Base-by-base conservation (phyloP, 768 basidiomycete species). In the Epithele typhae region DNA sequence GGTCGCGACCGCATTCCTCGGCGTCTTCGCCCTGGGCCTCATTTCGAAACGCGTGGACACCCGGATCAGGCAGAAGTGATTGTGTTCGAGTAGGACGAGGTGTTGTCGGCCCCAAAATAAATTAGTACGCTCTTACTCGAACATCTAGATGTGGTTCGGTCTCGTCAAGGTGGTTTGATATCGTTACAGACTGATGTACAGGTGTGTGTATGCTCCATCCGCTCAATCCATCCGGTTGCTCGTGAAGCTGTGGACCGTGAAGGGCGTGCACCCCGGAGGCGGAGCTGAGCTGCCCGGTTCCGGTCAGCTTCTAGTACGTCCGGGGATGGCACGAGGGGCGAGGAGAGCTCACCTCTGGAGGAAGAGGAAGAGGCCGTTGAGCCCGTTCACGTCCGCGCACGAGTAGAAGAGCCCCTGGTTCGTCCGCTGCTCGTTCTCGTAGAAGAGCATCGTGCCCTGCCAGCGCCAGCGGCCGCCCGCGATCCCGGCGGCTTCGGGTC, bases 1-100 rank as follows among this genome's bases (percentile, higher is more conserved):
- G 10, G 90, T 94, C 22, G 79, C 84, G 8, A 70, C 73, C 15
- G 89, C 83, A 1, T 80, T 87, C 64, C 66, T 87, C 43, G 70
- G 73, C 36, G 49, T 92, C 37, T 94, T 94, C 65, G 61, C 69
- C 52, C 61, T 72, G 45, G 71, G 66, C 36, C 63, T 72, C 52
- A 64, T 58, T 23, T 67, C 71, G 52, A 72, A 75, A 59, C 70
- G 82, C 21, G 68, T 82, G 19, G 77, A 81, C 57, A 65, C 73
- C 45, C 70, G 72, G 40, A 69, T 84, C 51, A 66, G 71, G 55
- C 73, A 68, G 59, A 55, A 64, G 46, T 54, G 46, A 52, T 36
- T 27, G 37, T 48, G 50, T 45, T 52, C 27, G 37, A 40, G 43
- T 24, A 41, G n/a, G n/a, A n/a, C n/a, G 24, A 21, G 27, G 32